phyloP scores from a whole-genome alignment of 306 rosid genomes.

The Cicer arietinum region DNA sequence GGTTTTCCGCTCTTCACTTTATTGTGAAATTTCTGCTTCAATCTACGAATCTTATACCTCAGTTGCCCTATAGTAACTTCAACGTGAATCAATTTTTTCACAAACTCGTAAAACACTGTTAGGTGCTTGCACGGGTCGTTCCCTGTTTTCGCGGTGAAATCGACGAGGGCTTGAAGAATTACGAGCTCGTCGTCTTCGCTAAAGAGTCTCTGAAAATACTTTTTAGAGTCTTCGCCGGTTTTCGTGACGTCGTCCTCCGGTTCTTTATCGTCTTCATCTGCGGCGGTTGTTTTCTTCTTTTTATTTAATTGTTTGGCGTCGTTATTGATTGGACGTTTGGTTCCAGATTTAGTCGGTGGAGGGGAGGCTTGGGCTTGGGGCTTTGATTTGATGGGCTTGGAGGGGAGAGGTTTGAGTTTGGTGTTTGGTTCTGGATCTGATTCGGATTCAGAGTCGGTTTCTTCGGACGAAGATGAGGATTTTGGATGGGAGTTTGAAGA shows the following conservation, averaged over 20 bases:
- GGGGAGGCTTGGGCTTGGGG: constrained; percentile 26
- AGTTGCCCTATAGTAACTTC: constrained; percentile 54
- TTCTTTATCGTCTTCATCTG: neutral
- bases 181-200: constrained; percentile 64
- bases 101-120: constrained; percentile 51
- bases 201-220: constrained; percentile 63
- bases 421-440: neutral
- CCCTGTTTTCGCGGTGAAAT: constrained; percentile 44
- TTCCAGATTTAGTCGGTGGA: constrained; percentile 40
- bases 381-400: neutral
- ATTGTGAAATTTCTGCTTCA: constrained; percentile 56
- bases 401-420: neutral
- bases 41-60: constrained; percentile 58
- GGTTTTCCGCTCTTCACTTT: neutral
- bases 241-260: constrained; percentile 53
- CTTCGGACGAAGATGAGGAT: constrained; percentile 54
- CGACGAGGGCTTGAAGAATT: constrained; percentile 54
- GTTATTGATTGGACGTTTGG: constrained; percentile 46
- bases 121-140: constrained; percentile 40
- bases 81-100: constrained; percentile 53
- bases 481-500: constrained; percentile 29
- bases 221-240: constrained; percentile 50
- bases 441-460: constrained; percentile 40
- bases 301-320: constrained; percentile 46
- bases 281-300: constrained; percentile 40